phyloP scores from a whole-genome alignment of 2,329 filamentous ascomycete species.

The Xylaria sp. region DNA sequence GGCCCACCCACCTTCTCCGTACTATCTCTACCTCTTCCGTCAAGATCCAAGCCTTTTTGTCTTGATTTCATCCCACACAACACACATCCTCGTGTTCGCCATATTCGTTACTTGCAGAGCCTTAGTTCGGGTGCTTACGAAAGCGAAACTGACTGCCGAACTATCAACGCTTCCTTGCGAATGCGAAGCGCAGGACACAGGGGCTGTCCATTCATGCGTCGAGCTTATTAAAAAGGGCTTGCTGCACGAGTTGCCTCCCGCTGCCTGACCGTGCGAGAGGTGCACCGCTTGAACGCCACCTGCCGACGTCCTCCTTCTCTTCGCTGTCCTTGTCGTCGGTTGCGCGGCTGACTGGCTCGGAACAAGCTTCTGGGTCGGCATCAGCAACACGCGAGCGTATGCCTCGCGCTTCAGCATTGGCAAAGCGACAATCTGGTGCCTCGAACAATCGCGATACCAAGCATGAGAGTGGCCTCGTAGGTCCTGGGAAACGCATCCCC shows the following conservation, averaged over 20 bases:
- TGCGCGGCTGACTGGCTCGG: conserved; percentile 55
- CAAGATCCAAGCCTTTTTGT: conserved; percentile 36
- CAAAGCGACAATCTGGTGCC: conserved; percentile 71
- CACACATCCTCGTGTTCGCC: conserved; percentile 28
- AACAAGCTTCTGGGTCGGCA: conserved; percentile 57
- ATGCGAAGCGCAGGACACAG: conserved; percentile 26
- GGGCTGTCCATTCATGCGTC: conserved; percentile 19
- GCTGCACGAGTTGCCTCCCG: conserved; percentile 27
- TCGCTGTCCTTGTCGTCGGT: conserved; percentile 41
- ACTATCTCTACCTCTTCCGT: conserved; percentile 34
- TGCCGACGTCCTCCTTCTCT: conserved; percentile 16
- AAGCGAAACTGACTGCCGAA: conserved; percentile 13
- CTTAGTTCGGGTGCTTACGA: conserved; percentile 28
- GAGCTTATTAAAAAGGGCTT: conserved; percentile 14
- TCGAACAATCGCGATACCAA: conserved; percentile 74
- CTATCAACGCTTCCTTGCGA: conserved; percentile 23
- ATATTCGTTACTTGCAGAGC: conserved; percentile 21
- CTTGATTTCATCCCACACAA: conserved; percentile 36
- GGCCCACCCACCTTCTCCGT: conserved; percentile 33
- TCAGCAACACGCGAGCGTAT: conserved; percentile 60
- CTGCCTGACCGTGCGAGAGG: conserved; percentile 13
- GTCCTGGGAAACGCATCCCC: conserved; percentile 72
- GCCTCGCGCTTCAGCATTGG: conserved; percentile 68
- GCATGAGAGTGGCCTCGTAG: conserved; percentile 89
- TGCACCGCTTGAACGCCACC: conserved; percentile 23